Base-by-base conservation (phyloP, 371 early-diverging fungal genomes). In the Syncephalastrum contaminatum region DNA sequence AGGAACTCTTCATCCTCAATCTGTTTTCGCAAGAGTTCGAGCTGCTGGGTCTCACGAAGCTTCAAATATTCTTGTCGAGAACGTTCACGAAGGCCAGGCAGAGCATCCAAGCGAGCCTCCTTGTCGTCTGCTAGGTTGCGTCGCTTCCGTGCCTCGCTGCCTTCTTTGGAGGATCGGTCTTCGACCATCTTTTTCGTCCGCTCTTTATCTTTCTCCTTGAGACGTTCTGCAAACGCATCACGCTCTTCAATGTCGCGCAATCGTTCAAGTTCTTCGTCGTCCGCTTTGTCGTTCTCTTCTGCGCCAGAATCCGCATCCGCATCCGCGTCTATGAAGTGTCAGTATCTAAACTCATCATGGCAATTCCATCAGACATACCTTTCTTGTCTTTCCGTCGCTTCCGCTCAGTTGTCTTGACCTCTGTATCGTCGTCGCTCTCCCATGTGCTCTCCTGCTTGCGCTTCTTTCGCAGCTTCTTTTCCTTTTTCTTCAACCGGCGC, bases 61-160 rank as follows among this genome's bases (percentile, higher is more conserved):
- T 86, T 84, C 18, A 98, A 74, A 58, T 99, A 99, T 63, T 92
- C 86, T 63, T 94, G 92, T 30, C 97, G 89, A 1, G 97, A 89
- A 8, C 88, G 69, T 18, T 87, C 88, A 54, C 98, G 89, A 13
- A 96, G 67, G 36, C 83, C 81, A 0, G 90, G 87, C 14, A 96
- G 63, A 8, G 85, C 82, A 19, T 61, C 69, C 43, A 61, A 70
- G 36, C 86, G 69, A 1, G 88, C 86, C 25, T 89, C 87, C 16
- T 73, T 84, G 64, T 96, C 92, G 51, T 93, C 88, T 4, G 93
- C 95, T 15, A 98, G 69, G 53, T 85, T 83, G 18, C 91, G 79
- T 15, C 96, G 82, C 51, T 76, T 75, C 24, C 72, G 59, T 10
- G 89, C 81, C 58, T 93, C 92, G 5, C 88, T 81, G 40, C 83